phyloP scores from a whole-genome alignment of 768 basidiomycete genomes.

The Xerocomus potaroensis region DNA sequence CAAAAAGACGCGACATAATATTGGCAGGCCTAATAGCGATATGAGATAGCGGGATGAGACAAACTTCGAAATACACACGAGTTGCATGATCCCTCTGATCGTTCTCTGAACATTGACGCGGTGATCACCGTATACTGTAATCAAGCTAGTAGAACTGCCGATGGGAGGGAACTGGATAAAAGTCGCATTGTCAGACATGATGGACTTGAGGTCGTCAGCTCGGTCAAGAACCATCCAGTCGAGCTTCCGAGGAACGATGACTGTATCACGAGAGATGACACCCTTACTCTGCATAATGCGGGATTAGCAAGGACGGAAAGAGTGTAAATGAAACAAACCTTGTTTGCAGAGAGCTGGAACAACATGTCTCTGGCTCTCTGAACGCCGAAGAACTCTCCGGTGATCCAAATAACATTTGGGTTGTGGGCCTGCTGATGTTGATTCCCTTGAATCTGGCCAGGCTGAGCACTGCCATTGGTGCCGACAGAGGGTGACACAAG shows the following conservation, averaged over 20 bases:
- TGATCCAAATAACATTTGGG: slow-evolving; percentile 87
- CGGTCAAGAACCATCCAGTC: slow-evolving; percentile 99
- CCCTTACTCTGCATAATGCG: slow-evolving; percentile 62
- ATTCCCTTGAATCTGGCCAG: slow-evolving; percentile 15
- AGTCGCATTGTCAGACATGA: slow-evolving; percentile 96
- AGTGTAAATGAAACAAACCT: slow-evolving; percentile 44
- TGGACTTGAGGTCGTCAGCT: slow-evolving; percentile 84
- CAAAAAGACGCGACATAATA: slow-evolving; percentile 97
- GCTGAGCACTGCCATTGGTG: slow-evolving; percentile 32
- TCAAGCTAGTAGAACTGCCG: slow-evolving; percentile 88
- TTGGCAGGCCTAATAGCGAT: slow-evolving; percentile 69
- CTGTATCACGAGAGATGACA: slow-evolving; percentile 88
- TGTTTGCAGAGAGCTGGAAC: slow-evolving; percentile 78
- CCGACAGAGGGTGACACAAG: slow-evolving; percentile 38
- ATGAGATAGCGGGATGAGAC: slow-evolving; percentile 21
- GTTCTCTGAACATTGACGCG: slow-evolving; percentile 93
- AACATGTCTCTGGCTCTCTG: slow-evolving; percentile 95
- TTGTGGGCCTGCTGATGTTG: slow-evolving; percentile 44
- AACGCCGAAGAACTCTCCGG: slow-evolving; percentile 95
- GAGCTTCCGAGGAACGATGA: slow-evolving; percentile 91
- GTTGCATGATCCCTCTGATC: slow-evolving; percentile 89
- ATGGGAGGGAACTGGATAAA: slow-evolving; percentile 92
- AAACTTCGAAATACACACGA: slow-evolving; percentile 53
- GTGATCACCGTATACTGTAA: slow-evolving; percentile 92
- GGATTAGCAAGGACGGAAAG: background rate